Evolutionary conservation across 768 basidiomycete species (phyloP).

Genomic region (Zangia roseola): DNA sequence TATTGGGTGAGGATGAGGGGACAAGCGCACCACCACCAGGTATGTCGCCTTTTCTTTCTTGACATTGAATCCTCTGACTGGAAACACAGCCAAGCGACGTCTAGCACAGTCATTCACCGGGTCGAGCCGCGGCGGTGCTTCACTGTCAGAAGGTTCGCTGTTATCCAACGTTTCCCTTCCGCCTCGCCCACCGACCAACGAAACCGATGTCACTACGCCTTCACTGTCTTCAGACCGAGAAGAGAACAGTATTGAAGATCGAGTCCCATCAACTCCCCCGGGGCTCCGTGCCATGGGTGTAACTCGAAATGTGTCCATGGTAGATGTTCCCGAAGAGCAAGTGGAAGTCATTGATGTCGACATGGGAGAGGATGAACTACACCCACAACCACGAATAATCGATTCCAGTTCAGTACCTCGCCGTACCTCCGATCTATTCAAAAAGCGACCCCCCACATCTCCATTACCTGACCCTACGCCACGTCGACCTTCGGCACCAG

Average conservation of each 20-base stretch:
- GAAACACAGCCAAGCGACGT: conserved; percentile 37
- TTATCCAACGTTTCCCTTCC: conserved; percentile 23
- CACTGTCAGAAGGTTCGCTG: conserved; percentile 25
- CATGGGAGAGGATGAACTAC: conserved; percentile 26
- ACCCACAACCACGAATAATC: conserved; percentile 9
- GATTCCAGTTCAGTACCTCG: conserved; percentile 9
- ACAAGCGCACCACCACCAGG: conserved; percentile 33
- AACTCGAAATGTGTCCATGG: background rate
- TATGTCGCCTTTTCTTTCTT: conserved; percentile 24
- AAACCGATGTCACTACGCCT: conserved; percentile 53
- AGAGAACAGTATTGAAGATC: conserved; percentile 48
- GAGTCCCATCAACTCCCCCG: conserved; percentile 51
- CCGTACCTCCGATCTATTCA: conserved; percentile 43
- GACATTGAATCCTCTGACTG: background rate
- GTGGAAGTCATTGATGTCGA: conserved; percentile 39
- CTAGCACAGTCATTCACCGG: conserved; percentile 30
- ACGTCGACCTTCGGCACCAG: conserved; percentile 56
- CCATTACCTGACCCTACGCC: conserved; percentile 57
- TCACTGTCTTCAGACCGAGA: conserved; percentile 70
- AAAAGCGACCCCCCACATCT: conserved; percentile 60
- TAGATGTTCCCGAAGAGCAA: conserved; percentile 3
- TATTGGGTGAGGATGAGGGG: conserved; percentile 22
- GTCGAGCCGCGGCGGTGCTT: background rate
- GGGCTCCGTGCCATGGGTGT: conserved; percentile 25
- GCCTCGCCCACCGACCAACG: conserved; percentile 30